Percentiles rank a stretch among this genome's conserved stretches.
These are phyloP conservation scores for Verticillium nonalfalfae DNA, from an alignment of 2,329 filamentous ascomycete genomes.

Conservation along the genomic window DNA sequence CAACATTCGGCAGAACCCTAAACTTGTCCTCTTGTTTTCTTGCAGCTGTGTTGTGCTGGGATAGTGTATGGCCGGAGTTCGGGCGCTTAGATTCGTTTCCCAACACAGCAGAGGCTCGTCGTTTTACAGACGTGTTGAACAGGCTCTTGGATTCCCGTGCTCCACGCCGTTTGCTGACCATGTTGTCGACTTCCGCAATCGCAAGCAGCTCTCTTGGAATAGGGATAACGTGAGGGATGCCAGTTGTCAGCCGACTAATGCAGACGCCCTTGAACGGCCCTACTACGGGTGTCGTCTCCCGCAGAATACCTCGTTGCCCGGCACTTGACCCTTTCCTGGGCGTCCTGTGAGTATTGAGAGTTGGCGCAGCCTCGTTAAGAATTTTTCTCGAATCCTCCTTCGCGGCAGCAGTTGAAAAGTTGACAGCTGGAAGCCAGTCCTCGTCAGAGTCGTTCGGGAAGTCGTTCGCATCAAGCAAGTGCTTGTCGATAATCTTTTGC, in stretches of 20 bases:
- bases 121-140: background rate
- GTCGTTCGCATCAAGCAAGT: constrained; percentile 40
- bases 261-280: constrained; percentile 26
- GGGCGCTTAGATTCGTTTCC: background rate
- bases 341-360: background rate
- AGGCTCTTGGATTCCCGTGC: background rate
- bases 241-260: constrained; percentile 33
- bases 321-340: background rate
- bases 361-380: background rate
- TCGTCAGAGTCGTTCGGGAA: constrained; percentile 49
- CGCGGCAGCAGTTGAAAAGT: background rate
- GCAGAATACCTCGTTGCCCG: background rate
- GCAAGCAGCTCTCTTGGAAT: constrained; percentile 30
- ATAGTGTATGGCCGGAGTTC: background rate
- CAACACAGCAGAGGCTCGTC: background rate
- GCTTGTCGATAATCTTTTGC: constrained; percentile 39
- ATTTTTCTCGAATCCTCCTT: background rate
- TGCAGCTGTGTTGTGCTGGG: background rate
- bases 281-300: background rate
- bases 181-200: constrained; percentile 30
- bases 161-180: constrained; percentile 21
- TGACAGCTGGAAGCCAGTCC: constrained; percentile 20
- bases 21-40: too few species aligned
- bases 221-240: constrained; percentile 27
- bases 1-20: too few species aligned